Percentiles rank a stretch among this genome's conserved stretches.
Conservation (phyloP, 228 moss, liverwort and hornwort genomes). For the Sphagnum magellanicum region DNA sequence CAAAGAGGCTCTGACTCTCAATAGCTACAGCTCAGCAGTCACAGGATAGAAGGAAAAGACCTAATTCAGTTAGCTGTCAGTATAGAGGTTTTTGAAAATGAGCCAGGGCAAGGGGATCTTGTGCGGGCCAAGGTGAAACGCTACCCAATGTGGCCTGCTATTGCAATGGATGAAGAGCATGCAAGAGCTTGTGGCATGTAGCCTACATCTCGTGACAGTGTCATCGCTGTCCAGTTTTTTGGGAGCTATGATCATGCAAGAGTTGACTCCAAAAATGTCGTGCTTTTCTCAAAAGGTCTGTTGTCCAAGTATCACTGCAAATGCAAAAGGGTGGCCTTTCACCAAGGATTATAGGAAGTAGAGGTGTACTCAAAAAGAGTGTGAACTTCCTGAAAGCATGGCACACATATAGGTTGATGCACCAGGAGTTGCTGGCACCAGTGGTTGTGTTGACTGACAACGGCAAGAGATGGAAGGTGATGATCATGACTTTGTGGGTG, state of each 20-base stretch:
- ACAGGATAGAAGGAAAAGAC: slow-evolving; percentile 11
- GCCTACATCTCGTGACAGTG: slow-evolving; percentile 34
- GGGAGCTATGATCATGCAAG: slow-evolving; percentile 59
- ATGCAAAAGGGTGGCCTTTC: slow-evolving; percentile 46
- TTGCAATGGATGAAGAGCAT: slow-evolving; percentile 55
- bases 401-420: slow-evolving; percentile 34
- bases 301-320: slow-evolving; percentile 43
- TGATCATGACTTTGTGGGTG: slow-evolving; percentile 21
- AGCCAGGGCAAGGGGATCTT: slow-evolving; percentile 42
- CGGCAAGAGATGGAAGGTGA: slow-evolving; percentile 13
- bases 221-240: slow-evolving; percentile 50
- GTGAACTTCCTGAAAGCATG: slow-evolving; percentile 54
- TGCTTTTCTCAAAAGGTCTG: slow-evolving; percentile 44
- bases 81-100: slow-evolving; percentile 37
- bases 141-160: slow-evolving; percentile 62
- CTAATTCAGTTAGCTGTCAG: slow-evolving; percentile 41
- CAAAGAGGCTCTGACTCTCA: background rate
- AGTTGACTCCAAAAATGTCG: slow-evolving; percentile 28
- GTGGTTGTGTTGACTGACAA: background rate
- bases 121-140: slow-evolving; percentile 61
- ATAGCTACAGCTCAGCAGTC: slow-evolving; percentile 24
- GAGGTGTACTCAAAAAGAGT: slow-evolving; percentile 51
- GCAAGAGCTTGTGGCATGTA: slow-evolving; percentile 34
- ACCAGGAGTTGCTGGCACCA: background rate
- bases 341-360: slow-evolving; percentile 45